A percentile compares a stretch with the other conserved stretches of the same genome.
phyloP scores from a whole-genome alignment of 2,329 filamentous ascomycete species.

The Metarhizium rileyi region DNA sequence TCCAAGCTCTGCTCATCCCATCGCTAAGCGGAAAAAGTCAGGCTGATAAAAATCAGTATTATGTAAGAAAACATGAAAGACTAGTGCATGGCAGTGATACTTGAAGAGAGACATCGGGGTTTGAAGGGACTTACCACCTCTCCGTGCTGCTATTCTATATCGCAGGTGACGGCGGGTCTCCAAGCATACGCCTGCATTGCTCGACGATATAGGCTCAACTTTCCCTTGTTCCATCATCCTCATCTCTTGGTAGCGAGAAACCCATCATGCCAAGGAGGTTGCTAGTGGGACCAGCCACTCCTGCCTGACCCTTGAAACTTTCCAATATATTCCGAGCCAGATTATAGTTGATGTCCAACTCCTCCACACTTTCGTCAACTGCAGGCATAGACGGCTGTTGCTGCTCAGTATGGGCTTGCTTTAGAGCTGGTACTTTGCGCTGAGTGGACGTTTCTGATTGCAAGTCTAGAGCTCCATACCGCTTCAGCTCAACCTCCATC shows the following conservation, averaged over 20 bases:
- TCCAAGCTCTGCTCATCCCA: constrained; percentile 31
- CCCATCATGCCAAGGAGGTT: constrained; percentile 86
- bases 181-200: background rate
- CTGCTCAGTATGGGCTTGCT: constrained; percentile 3
- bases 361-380: constrained; percentile 42
- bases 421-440: background rate
- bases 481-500: constrained; percentile 59
- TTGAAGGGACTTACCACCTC: background rate
- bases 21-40: constrained; percentile 34
- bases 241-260: constrained; percentile 69
- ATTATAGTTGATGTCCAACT: constrained; percentile 74
- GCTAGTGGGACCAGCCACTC: constrained; percentile 73
- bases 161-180: background rate
- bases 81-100: background rate
- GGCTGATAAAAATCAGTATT: constrained; percentile 4
- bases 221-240: constrained; percentile 37
- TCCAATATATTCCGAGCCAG: constrained; percentile 85
- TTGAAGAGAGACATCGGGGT: background rate
- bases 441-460: constrained; percentile 26
- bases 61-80: background rate
- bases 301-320: constrained; percentile 84
- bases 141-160: background rate
- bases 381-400: constrained; percentile 22
- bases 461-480: constrained; percentile 25
- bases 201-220: background rate